These are phyloP conservation scores for Colletotrichum kahawae DNA, from an alignment of 2,329 filamentous ascomycete genomes.

Conservation along the genomic window DNA sequence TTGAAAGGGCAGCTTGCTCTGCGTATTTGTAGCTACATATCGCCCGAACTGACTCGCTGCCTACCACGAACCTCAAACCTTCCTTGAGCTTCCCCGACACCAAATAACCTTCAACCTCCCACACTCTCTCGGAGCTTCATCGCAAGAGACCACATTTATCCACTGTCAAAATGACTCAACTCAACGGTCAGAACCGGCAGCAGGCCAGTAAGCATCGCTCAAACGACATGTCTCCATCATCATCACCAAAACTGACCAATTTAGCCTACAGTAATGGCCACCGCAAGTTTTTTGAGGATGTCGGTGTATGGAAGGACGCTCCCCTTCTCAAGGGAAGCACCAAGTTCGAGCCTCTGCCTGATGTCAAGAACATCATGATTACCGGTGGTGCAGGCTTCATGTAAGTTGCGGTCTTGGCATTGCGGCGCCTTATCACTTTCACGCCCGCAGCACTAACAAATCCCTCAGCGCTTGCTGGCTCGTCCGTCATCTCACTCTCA, in stretches of 20 bases:
- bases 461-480: constrained; percentile 78
- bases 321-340: constrained; percentile 73
- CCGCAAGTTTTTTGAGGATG: constrained; percentile 58
- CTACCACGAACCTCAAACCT: background rate
- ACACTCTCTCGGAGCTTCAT: background rate
- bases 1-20: constrained; percentile 7
- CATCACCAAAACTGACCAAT: background rate
- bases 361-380: constrained; percentile 82
- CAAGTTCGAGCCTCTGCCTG: constrained; percentile 69
- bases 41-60: constrained; percentile 16
- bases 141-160: background rate
- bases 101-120: background rate
- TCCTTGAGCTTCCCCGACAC: constrained; percentile 1
- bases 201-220: background rate
- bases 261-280: constrained; percentile 31
- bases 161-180: background rate
- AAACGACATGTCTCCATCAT: background rate
- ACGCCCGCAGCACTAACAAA: constrained; percentile 1
- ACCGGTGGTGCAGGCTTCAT: constrained; percentile 88
- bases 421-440: background rate
- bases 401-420: constrained; percentile 51
- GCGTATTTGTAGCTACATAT: constrained; percentile 15
- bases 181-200: constrained; percentile 15
- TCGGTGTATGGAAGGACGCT: constrained; percentile 73
- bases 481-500: constrained; percentile 76